Percentiles rank a stretch among this genome's conserved stretches.
Evolutionary conservation across 2,329 filamentous ascomycete species (phyloP).

Genomic region (Sporothrix protearum): DNA sequence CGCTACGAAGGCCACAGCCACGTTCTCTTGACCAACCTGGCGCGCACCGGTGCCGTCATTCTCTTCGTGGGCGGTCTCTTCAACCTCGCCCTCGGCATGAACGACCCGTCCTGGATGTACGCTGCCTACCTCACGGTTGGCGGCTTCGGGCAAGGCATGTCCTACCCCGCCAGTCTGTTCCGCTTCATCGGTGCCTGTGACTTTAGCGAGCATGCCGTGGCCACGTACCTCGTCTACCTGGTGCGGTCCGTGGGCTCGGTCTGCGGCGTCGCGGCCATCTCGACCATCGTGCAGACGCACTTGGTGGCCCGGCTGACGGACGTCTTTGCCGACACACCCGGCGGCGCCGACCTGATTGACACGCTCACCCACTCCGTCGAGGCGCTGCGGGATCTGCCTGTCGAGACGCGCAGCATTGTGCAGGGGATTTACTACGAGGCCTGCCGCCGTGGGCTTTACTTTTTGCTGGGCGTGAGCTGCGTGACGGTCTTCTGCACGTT

Average conservation of each 20-base stretch:
- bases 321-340: constrained; percentile 13
- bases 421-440: constrained; percentile 24
- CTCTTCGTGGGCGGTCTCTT: constrained; percentile 46
- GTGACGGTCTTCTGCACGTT: constrained; percentile 19
- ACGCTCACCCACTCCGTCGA: constrained; percentile 23
- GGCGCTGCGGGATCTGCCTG: constrained; percentile 17
- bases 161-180: constrained; percentile 20
- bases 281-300: constrained; percentile 20
- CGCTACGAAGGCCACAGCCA: constrained; percentile 35
- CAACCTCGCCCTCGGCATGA: constrained; percentile 46
- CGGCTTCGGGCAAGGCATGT: constrained; percentile 27
- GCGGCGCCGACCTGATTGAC: constrained; percentile 19
- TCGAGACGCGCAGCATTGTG: constrained; percentile 13
- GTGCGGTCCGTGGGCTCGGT: constrained; percentile 24
- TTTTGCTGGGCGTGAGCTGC: constrained; percentile 14
- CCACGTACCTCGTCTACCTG: constrained; percentile 22
- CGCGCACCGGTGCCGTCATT: constrained; percentile 49
- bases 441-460: constrained; percentile 23
- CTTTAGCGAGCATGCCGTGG: constrained; percentile 23
- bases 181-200: not conserved
- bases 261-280: constrained; percentile 24
- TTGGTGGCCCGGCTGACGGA: not conserved
- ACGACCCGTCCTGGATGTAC: constrained; percentile 53
- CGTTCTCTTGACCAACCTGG: constrained; percentile 47
- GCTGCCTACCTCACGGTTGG: constrained; percentile 27